Base-by-base conservation (phyloP, 148 eudicot species). In the Cornus suecica region DNA sequence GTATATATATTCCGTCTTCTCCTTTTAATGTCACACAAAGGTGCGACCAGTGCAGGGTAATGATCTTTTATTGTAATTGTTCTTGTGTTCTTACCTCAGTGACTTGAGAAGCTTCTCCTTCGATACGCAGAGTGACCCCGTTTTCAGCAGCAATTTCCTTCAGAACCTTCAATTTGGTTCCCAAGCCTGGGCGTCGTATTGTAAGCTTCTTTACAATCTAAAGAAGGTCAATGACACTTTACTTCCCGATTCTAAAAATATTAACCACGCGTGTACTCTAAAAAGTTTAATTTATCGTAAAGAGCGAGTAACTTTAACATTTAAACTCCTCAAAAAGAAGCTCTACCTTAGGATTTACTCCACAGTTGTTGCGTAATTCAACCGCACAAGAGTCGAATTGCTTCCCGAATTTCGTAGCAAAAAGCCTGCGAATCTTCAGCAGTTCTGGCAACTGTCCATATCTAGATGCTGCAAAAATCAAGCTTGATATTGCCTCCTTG, bases 381-480 rank as follows among this genome's bases (percentile, higher is more conserved):
- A 72, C 66, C 18, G 81, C 74, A 41, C 75, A 71, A 58, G 78
- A 5, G 28, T 79, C 78, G 66, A 72, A 87, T 51, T 87, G 78
- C 10, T 87, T 77, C 58, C 90, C 90, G 68, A 62, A 83, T 27
- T 64, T 76, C 0, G 77, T 66, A 22, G 73, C 28, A 71, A 84
- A 80, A 52, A 72, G 75, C 3, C 70, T 76, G 23, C 88, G 80
- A 60, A 81, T 54, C 45, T 87, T 78, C 23, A 45, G 78, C 32
- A 87, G 85, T 69, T 87, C 88, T 28, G 90, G 90, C 45, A 84
- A 83, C 23, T 79, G 84, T 25, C 88, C 86, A 1, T 77, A 76
- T 76, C 90, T 83, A 27, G 86, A 64, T 34, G 90, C 84, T 18
- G 82, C 86, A 64, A 29, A 87, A 10, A 87, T 79, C 77, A 87